phyloP scores from a whole-genome alignment of 2,329 filamentous ascomycete species.

The Colletotrichum abscissum region DNA sequence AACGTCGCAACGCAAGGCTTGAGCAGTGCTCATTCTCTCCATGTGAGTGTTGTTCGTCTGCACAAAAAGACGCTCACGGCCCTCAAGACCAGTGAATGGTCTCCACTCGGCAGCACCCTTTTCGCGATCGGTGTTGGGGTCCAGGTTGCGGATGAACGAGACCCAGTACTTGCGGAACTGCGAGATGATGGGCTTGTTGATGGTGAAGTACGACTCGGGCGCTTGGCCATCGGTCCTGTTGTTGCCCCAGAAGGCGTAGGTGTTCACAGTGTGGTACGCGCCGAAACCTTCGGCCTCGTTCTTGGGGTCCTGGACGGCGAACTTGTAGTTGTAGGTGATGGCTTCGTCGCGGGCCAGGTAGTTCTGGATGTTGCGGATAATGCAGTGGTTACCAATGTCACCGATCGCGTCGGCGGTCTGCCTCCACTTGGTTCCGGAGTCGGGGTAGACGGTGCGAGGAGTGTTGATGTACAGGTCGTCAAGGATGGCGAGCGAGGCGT shows the following conservation, averaged over 20 bases:
- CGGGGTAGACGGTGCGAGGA: conserved; percentile 45
- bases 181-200: conserved; percentile 68
- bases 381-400: conserved; percentile 50
- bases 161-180: conserved; percentile 79
- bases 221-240: conserved; percentile 59
- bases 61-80: conserved; percentile 52
- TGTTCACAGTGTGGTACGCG: conserved; percentile 75
- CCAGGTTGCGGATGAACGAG: conserved; percentile 73
- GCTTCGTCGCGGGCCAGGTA: conserved; percentile 46
- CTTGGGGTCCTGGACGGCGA: conserved; percentile 71
- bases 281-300: conserved; percentile 67
- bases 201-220: conserved; percentile 65
- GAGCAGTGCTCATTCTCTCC: conserved; percentile 50
- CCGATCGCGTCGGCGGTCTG: conserved; percentile 50
- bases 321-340: conserved; percentile 74
- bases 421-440: conserved; percentile 49
- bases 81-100: conserved; percentile 48
- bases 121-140: conserved; percentile 70
- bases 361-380: conserved; percentile 45
- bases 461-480: conserved; percentile 49
- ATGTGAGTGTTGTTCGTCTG: conserved; percentile 53
- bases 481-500: conserved; percentile 45
- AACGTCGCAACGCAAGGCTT: conserved; percentile 30
- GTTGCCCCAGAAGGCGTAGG: conserved; percentile 75
- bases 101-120: conserved; percentile 63